Base-by-base conservation (phyloP, 2,329 filamentous ascomycete genomes). In the Penicillium decumbens region DNA sequence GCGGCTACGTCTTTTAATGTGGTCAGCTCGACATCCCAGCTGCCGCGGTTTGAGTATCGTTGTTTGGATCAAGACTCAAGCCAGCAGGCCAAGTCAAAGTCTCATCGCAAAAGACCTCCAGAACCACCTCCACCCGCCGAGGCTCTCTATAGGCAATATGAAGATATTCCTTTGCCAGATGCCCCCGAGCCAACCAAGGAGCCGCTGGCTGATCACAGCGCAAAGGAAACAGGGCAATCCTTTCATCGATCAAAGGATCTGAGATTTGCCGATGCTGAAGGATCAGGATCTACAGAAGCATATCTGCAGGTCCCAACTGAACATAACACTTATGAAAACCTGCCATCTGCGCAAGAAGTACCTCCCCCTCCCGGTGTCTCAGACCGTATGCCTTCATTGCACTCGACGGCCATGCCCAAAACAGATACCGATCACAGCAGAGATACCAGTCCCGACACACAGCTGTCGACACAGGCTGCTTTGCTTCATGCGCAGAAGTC, bases 391-490 rank as follows among this genome's bases (percentile, higher is more conserved):
- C 65, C 63, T 33, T 74, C 72, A 4, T 61, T 72, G 35, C 62
- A 71, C 46, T 72, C 72, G 6, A 73, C 71, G 4, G 62, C 64
- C 15, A 51, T 68, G 29, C 63, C 60, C 7, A 66, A 65, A 43
- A 56, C 43, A 27, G 49, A 57, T 38, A 46, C 58, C 3, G 59
- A 57, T 9, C 29, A 55, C 27, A 53, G 54, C 12, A 51, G 52
- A 6, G 56, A 62, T 27, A 58, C 50, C 20, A 64, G 59, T 40
- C 57, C 58, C 4, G 69, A 71, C 29, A 56, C 60, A 4, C 61
- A 69, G 10, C 57, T 72, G 24, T 72, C 71, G 0, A 74, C 72
- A 0, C 72, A 74, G 48, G 69, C 68, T 23, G 71, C 71, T 13
- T 51, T 72, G 23, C 49, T 65, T 2, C 64, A 66, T 33, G 71